phyloP scores from a whole-genome alignment of 345 rosid genomes.

The Lepidium sativum region DNA sequence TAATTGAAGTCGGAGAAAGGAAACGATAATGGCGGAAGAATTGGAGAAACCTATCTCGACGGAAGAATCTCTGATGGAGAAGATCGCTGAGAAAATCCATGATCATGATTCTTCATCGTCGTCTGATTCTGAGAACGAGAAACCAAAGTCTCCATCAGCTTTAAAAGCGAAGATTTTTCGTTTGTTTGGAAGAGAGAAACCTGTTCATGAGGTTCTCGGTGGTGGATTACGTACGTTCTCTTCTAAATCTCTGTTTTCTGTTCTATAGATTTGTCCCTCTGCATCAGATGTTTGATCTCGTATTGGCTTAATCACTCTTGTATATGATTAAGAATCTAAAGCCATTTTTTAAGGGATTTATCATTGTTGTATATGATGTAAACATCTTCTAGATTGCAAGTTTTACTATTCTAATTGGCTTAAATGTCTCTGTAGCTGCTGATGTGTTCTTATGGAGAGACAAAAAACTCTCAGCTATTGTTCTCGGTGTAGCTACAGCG shows the following conservation, averaged over 20 bases:
- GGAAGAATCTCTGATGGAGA: conserved; percentile 27
- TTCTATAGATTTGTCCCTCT: too few species aligned
- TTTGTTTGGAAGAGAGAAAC: conserved; percentile 71
- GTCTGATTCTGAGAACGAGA: conserved; percentile 49
- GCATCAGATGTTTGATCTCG: not conserved
- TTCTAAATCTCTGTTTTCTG: too few species aligned
- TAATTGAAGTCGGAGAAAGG: conserved; percentile 8
- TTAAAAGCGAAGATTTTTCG: conserved; percentile 55
- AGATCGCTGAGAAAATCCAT: conserved; percentile 34
- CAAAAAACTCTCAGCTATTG: conserved; percentile 58
- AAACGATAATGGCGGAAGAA: conserved; percentile 35
- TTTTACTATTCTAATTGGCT: not conserved
- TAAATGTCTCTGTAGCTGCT: conserved; percentile 40
- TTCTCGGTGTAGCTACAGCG: conserved; percentile 55
- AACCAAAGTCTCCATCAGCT: conserved; percentile 38
- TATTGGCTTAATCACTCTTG: not conserved
- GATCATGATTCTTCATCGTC: conserved; percentile 48
- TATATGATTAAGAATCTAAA: too few species aligned
- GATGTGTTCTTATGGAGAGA: conserved; percentile 89
- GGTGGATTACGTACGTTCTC: conserved; percentile 67
- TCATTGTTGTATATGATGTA: too few species aligned
- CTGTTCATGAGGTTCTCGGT: conserved; percentile 67
- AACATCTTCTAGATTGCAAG: too few species aligned
- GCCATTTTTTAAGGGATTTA: too few species aligned
- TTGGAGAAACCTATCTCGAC: conserved; percentile 21